phyloP scores from a whole-genome alignment of 108 stramenopile species.

The Cyclotella cryptica region DNA sequence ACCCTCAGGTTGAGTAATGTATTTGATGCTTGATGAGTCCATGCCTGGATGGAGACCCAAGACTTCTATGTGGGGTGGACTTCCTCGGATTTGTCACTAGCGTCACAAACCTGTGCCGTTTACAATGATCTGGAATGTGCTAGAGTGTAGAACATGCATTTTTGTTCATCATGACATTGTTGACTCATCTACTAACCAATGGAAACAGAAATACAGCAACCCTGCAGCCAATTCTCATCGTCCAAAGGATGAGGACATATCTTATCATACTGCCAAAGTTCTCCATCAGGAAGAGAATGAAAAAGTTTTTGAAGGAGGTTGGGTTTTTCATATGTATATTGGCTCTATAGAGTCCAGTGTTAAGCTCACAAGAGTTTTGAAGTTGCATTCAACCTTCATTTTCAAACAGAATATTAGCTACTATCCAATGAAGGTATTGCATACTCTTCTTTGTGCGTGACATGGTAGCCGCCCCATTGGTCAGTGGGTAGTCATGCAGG shows the following conservation, averaged over 20 bases:
- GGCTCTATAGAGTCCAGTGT: conserved; percentile 16
- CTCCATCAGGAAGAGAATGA: conserved; percentile 10
- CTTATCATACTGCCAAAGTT: background rate
- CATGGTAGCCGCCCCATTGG: too few relatives aligned
- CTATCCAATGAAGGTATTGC: too few relatives aligned
- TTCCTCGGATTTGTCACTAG: conserved; percentile 16
- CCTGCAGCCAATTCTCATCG: too few relatives aligned
- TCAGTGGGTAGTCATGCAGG: too few relatives aligned
- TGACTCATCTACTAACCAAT: too few relatives aligned
- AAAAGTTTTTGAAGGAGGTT: conserved; percentile 7
- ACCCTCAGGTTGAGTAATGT: background rate
- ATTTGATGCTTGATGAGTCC: conserved; percentile 26
- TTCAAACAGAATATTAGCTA: too few relatives aligned
- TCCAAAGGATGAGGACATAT: background rate
- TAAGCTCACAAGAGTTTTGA: conserved; percentile 5
- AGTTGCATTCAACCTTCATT: conserved; percentile 19
- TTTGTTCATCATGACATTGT: too few relatives aligned
- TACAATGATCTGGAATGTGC: conserved; percentile 21
- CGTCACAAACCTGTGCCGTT: conserved; percentile 18
- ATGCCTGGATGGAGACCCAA: conserved; percentile 27
- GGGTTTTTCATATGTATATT: conserved; percentile 35
- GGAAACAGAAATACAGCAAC: too few relatives aligned
- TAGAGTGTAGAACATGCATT: conserved; percentile 14
- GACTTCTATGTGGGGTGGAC: conserved; percentile 16
- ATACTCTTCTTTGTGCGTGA: too few relatives aligned